phyloP scores from a whole-genome alignment of 2,329 filamentous ascomycete species.

The Aspergillus felis region DNA sequence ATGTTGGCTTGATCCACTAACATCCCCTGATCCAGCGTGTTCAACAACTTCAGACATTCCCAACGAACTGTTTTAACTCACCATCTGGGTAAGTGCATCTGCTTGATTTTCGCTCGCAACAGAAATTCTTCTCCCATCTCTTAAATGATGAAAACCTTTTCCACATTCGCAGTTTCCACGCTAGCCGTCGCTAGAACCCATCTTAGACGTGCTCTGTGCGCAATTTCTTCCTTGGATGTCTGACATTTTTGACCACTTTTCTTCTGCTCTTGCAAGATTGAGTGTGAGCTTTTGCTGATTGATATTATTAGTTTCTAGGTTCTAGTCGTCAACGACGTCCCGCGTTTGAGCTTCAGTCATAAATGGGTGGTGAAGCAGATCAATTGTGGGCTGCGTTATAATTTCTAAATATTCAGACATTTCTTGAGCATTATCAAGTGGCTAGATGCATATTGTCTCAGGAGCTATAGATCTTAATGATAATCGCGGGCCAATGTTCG shows the following conservation, averaged over 20 bases:
- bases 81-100: background rate
- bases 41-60: background rate
- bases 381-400: too few species aligned
- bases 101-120: background rate
- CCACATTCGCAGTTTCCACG: slow-evolving; percentile 17
- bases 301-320: background rate
- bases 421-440: background rate
- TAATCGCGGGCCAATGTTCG: background rate
- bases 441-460: background rate
- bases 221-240: slow-evolving; percentile 15
- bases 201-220: slow-evolving; percentile 11
- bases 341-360: too few species aligned
- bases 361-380: too few species aligned
- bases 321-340: background rate
- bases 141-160: slow-evolving; percentile 10
- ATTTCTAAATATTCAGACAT: background rate
- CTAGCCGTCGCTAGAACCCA: slow-evolving; percentile 13
- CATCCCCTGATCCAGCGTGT: background rate
- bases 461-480: background rate
- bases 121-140: background rate
- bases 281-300: background rate
- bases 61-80: background rate
- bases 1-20: slow-evolving; percentile 1
- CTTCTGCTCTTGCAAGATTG: background rate
- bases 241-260: slow-evolving; percentile 1